These are phyloP conservation scores for Mycosphaerella sp. DNA, from an alignment of 2,329 filamentous ascomycete species.

Conservation along the genomic window DNA sequence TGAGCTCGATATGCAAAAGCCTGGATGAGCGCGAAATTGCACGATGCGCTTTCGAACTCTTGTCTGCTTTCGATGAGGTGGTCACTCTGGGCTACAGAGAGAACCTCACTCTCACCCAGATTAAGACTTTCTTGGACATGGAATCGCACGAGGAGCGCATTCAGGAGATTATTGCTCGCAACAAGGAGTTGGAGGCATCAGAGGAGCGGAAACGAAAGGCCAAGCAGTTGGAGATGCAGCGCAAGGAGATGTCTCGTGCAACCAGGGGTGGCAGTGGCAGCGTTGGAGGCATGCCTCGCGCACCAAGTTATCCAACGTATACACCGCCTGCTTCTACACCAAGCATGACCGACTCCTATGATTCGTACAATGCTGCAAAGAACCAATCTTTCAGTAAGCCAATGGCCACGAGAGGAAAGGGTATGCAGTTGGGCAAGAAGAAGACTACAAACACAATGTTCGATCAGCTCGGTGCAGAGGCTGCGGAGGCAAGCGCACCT, in stretches of 20 bases:
- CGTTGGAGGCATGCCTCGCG: slow-evolving; percentile 53
- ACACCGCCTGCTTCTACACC: slow-evolving; percentile 80
- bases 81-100: slow-evolving; percentile 94
- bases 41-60: slow-evolving; percentile 89
- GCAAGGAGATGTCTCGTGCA: slow-evolving; percentile 84
- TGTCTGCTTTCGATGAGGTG: slow-evolving; percentile 95
- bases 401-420: slow-evolving; percentile 77
- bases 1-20: slow-evolving; percentile 91
- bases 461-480: slow-evolving; percentile 86
- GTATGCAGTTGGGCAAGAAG: slow-evolving; percentile 99
- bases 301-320: slow-evolving; percentile 82
- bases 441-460: slow-evolving; percentile 98
- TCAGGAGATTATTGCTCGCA: slow-evolving; percentile 91
- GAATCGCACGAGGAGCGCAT: slow-evolving; percentile 98
- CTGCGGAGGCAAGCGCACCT: slow-evolving; percentile 66
- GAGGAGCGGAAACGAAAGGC: slow-evolving; percentile 98
- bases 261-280: slow-evolving; percentile 45
- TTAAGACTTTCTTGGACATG: slow-evolving; percentile 99
- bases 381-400: slow-evolving; percentile 81
- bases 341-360: slow-evolving; percentile 72
- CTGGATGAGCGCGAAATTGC: slow-evolving; percentile 93
- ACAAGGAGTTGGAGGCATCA: slow-evolving; percentile 96
- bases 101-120: slow-evolving; percentile 92
- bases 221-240: slow-evolving; percentile 97
- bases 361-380: slow-evolving; percentile 95